Evolutionary conservation across 2,329 filamentous ascomycete genomes (phyloP), one percentile per base, ranked within the genome.

Genomic region (Lanzia echinophila): DNA sequence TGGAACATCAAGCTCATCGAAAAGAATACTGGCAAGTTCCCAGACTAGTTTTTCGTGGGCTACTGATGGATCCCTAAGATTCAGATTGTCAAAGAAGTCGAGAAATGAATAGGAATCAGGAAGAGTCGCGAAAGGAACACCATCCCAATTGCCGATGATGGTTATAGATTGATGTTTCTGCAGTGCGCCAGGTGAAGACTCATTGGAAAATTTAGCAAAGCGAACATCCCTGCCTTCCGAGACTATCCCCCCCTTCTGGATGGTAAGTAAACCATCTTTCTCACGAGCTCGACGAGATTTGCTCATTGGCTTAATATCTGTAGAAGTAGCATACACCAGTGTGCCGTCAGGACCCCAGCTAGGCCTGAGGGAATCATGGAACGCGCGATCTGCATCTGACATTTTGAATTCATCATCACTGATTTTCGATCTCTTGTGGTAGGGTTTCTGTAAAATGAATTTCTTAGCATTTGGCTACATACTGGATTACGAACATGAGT

Each of bases 1-100:
- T 2, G 73, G 70, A 31, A 78, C 66, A 15, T 73, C 73, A 11
- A 82, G 58, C n/a, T 83, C 76, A 60, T 96, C 90, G 65, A 96
- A 99, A 3, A 99, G 78, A 36, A 96, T 84, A 54, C 88, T 87
- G 1, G 89, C 86, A 34, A 99, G 76, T 57, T 89, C 81, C 94
- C 95, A 99, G 1, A 94, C 83, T 13, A 83, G 76, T 64, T 83
- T 82, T 70, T 95, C 89, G 54, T 89, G 81, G 19, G 73, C 69
- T 51, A 70, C 75, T 20, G 75, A 75, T 15, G 73, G 71, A 59
- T 70, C 71, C 32, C 68, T 65, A 33, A 56, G 70, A 39, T 70
- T 63, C 12, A 71, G 69, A 17, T 68, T 65, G 49, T 73, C 69
- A 24, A 74, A 74, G 53, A 83, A 73, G 10, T 76, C 69, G 15